Evolutionary conservation across 164 flowering plant genomes (phyloP).

Genomic region (Stephania cephalantha): DNA sequence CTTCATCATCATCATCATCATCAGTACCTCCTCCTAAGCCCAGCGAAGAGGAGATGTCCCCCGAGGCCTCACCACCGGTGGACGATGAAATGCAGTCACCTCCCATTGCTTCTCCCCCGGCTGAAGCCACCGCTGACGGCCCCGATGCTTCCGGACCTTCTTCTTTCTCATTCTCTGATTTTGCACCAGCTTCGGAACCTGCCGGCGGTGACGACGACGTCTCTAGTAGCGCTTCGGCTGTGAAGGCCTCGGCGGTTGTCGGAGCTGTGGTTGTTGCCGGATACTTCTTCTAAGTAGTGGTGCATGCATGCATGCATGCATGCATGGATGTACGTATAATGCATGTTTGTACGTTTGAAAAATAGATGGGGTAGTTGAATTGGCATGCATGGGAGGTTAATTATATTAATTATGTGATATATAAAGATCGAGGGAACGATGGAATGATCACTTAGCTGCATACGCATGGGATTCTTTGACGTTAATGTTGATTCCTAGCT

Average conservation of each 20-base stretch:
- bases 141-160: background rate
- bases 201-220: background rate
- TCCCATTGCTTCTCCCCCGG: background rate
- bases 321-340: too few relatives aligned
- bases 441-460: too few relatives aligned
- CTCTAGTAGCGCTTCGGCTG: background rate
- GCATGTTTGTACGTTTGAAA: too few relatives aligned
- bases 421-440: too few relatives aligned
- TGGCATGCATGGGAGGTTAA: too few relatives aligned
- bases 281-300: slow-evolving; percentile 1
- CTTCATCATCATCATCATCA: too few relatives aligned
- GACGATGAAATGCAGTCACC: background rate
- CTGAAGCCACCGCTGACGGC: background rate
- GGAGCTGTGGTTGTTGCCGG: background rate
- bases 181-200: background rate
- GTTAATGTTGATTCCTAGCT: too few relatives aligned
- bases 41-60: background rate
- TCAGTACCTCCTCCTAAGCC: too few relatives aligned
- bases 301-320: too few relatives aligned
- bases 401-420: background rate
- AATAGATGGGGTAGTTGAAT: too few relatives aligned
- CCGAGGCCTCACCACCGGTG: background rate
- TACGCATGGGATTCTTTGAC: background rate
- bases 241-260: slow-evolving; percentile 10
- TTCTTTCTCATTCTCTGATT: background rate